Evolutionary conservation across 192 early-diverging fungal genomes (phyloP).

Genomic region (Lobosporangium transversale): DNA sequence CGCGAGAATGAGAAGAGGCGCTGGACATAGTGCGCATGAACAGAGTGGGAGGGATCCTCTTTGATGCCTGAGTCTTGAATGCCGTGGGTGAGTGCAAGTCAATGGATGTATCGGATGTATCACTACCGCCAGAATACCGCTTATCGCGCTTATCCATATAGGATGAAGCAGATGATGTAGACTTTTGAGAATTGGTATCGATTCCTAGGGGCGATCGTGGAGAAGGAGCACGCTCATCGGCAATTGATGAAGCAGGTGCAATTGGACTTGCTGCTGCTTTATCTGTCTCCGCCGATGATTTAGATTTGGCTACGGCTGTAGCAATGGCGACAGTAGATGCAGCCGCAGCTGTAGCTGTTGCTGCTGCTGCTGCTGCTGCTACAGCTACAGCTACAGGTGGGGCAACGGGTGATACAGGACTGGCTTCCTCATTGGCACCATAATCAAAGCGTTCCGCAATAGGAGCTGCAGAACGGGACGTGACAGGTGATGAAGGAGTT

Average conservation of each 20-base stretch:
- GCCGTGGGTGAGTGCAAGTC: conserved; percentile 49
- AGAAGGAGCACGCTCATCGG: background rate
- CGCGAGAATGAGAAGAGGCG: background rate
- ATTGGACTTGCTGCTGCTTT: background rate
- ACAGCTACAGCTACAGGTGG: background rate
- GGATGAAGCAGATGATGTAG: conserved; percentile 32
- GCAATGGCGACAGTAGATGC: background rate
- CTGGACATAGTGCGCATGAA: conserved; percentile 31
- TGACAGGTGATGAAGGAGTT: conserved; percentile 15
- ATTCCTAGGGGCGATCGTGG: conserved; percentile 13
- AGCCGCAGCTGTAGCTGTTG: background rate
- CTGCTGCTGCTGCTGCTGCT: background rate
- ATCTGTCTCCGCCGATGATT: background rate
- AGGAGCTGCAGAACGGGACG: conserved; percentile 3
- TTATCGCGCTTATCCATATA: conserved; percentile 18
- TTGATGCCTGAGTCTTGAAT: conserved; percentile 7
- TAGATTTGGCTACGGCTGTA: background rate
- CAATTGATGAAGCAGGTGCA: background rate
- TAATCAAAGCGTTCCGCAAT: background rate
- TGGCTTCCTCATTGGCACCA: background rate
- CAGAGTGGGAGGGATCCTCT: conserved; percentile 10
- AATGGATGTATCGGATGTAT: conserved; percentile 49
- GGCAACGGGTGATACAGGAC: background rate
- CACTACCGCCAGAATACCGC: conserved; percentile 38
- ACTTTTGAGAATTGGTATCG: conserved; percentile 50